Percentiles rank a stretch among this genome's conserved stretches.
These are phyloP conservation scores for Viola pubescens DNA, from an alignment of 441 rosid genomes.

Conservation along the genomic window DNA sequence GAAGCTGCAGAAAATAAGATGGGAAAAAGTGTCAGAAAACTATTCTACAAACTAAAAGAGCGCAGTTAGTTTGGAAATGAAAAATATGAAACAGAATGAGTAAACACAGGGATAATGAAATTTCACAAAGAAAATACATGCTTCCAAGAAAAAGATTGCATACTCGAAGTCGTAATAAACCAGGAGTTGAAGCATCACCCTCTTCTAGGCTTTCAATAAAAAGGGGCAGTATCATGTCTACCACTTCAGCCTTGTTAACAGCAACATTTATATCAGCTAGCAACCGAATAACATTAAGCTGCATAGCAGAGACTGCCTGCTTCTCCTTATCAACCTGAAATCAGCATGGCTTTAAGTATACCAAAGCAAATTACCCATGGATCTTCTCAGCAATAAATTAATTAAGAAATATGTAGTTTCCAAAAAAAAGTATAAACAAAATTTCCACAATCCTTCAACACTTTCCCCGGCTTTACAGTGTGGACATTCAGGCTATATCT, in stretches of 20 bases:
- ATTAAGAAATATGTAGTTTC: background rate
- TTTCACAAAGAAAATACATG: constrained; percentile 22
- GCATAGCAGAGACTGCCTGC: constrained; percentile 62
- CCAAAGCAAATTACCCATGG: background rate
- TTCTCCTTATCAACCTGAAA: constrained; percentile 83
- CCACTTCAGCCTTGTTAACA: constrained; percentile 84
- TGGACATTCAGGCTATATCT: background rate
- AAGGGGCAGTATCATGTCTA: constrained; percentile 95
- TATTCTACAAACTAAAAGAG: constrained; percentile 18
- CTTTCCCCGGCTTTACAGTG: background rate
- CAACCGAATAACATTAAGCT: constrained; percentile 78
- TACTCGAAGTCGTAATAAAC: constrained; percentile 87
- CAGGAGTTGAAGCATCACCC: constrained; percentile 92
- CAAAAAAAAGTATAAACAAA: background rate
- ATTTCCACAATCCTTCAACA: too few relatives aligned
- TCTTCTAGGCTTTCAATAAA: constrained; percentile 96
- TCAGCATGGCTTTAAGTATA: constrained; percentile 8
- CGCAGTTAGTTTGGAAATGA: constrained; percentile 12
- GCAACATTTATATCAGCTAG: constrained; percentile 90
- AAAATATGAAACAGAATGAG: constrained; percentile 8
- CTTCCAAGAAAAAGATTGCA: constrained; percentile 30
- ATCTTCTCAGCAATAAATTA: constrained; percentile 2
- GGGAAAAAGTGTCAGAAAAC: constrained; percentile 22
- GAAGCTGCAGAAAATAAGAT: constrained; percentile 55
- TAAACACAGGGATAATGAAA: constrained; percentile 8